These are phyloP conservation scores for Cicer chorassanicum DNA, from an alignment of 306 rosid genomes.

Conservation along the genomic window DNA sequence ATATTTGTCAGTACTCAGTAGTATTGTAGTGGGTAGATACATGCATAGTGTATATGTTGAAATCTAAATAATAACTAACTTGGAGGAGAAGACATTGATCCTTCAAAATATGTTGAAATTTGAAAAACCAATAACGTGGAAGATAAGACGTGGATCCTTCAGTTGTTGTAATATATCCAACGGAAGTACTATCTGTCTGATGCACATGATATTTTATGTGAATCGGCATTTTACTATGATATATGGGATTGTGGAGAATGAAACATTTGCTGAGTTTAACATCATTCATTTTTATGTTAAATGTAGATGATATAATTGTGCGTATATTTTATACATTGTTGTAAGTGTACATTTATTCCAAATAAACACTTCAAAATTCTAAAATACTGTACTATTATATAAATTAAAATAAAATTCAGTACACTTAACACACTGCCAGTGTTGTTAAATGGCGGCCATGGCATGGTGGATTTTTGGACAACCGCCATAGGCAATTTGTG, in stretches of 20 bases:
- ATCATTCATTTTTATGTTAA: conserved; percentile 3
- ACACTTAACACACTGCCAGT: neutral
- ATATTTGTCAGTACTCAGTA: neutral
- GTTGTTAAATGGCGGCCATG: no score
- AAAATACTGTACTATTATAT: neutral
- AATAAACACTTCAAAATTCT: neutral
- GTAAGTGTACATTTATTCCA: neutral
- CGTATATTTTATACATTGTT: neutral
- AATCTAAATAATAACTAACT: neutral
- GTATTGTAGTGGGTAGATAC: neutral
- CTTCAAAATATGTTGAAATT: neutral
- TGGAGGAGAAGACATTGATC: neutral
- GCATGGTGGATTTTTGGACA: no score
- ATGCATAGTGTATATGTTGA: neutral
- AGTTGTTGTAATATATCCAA: neutral
- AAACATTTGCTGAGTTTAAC: neutral
- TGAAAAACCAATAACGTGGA: neutral
- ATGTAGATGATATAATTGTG: conserved; percentile 1
- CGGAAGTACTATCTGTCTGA: neutral
- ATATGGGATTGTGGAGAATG: neutral
- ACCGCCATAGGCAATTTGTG: no score
- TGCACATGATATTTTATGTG: neutral
- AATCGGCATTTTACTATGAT: neutral
- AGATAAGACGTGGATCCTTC: neutral
- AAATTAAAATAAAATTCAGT: no score